Evolutionary conservation across 108 stramenopile genomes (phyloP), one percentile per base, ranked within the genome.

Genomic region (Nannochloropsis gaditana): DNA sequence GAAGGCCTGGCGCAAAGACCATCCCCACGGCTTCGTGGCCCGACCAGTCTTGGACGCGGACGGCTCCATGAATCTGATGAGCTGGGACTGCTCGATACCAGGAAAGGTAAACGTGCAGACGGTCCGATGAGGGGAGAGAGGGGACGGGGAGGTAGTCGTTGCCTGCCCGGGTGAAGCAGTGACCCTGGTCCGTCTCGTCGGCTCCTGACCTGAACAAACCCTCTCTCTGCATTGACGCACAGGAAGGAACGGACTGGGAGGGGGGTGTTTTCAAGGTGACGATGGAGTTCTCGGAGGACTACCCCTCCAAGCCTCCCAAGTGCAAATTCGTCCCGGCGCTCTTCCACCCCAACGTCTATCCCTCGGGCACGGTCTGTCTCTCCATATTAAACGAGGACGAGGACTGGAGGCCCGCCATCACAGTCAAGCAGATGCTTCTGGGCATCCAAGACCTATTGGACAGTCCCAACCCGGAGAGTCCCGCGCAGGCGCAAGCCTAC

Each of bases 331-430:
- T 92, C 44, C 94, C 95, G 19, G 92, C 93, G 41, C 94, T 95
- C 45, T 94, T 95, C 81, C 95, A 95, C 85, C 94, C 94, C 21
- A 95, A 95, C 86, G 91, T 90, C 42, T 91, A 91, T 83, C 91
- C 91, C 4, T 90, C 90, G 21, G 98, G 98, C n/a, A 99, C 97
- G 15, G 95, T 99, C 85, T 99, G 98, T 90, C 92, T 99, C 21
- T 94, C 93, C 85, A 98, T 99, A 87, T 86, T 99, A 44, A 96
- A 98, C 84, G 99, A 97, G 88, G 99, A 98, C 88, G 95, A 99
- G 87, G 99, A 94, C 17, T 99, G 99, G 99, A 93, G 97, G 85
- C 99, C 99, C 17, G 96, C 97, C 9, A 97, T 98, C 90, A 97
- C 96, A 9, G 89, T 99, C 79, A 95, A 96, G 88, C 96, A 98